Evolutionary conservation across 192 early-diverging fungal genomes (phyloP).

Genomic region (Ambispora gerdemannii): DNA sequence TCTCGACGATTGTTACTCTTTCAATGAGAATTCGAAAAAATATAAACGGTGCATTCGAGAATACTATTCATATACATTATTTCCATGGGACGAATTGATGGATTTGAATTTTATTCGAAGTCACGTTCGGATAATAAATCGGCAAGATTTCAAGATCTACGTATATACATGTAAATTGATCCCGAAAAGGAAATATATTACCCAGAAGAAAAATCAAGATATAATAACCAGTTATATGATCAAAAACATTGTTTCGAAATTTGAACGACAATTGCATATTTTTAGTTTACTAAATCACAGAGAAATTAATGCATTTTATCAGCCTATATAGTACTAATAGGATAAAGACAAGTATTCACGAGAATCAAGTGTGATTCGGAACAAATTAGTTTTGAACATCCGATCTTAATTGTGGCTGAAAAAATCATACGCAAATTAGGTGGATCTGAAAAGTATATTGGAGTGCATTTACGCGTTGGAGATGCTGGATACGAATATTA

Average conservation of each 20-base stretch:
- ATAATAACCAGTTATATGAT: slow-evolving; percentile 3
- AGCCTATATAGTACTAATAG: slow-evolving; percentile 51
- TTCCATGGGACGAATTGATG: slow-evolving; percentile 21
- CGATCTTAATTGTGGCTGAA: slow-evolving; percentile 43
- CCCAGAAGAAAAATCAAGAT: background rate
- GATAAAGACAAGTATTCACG: slow-evolving; percentile 39
- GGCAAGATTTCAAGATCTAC: background rate
- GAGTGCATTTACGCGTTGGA: slow-evolving; percentile 52
- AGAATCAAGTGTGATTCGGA: slow-evolving; percentile 37
- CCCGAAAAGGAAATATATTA: background rate
- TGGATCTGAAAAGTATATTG: slow-evolving; percentile 45
- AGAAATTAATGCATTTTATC: slow-evolving; percentile 51
- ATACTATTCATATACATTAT: background rate
- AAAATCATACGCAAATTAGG: slow-evolving; percentile 47
- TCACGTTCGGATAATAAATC: background rate
- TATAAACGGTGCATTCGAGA: background rate
- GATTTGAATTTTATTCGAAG: background rate
- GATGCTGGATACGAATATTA: slow-evolving; percentile 50
- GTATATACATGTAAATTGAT: background rate
- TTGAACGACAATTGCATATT: slow-evolving; percentile 39
- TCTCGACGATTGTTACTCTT: too few relatives aligned
- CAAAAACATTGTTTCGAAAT: slow-evolving; percentile 30
- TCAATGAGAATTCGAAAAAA: background rate
- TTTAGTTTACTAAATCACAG: slow-evolving; percentile 32
- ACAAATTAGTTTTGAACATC: slow-evolving; percentile 49